Evolutionary conservation across 208 protist species (phyloP).

Genomic region (Leptomonas pyrrhocoris): DNA sequence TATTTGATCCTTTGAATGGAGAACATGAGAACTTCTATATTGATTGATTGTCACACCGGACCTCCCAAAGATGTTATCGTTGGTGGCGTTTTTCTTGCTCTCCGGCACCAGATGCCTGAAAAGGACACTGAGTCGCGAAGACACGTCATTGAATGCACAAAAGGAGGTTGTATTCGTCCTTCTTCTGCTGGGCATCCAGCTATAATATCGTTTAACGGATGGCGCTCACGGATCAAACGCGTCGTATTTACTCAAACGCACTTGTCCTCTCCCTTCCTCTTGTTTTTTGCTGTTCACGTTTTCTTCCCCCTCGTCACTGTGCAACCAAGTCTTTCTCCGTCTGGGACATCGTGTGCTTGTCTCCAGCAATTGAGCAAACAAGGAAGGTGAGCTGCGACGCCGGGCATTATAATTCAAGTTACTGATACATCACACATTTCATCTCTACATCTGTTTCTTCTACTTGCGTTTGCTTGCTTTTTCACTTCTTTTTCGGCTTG

Average conservation of each 20-base stretch:
- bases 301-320: background rate
- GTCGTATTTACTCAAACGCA: background rate
- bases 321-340: constrained; percentile 10
- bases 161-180: too few species aligned
- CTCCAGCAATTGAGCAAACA: background rate
- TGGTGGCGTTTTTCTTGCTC: too few species aligned
- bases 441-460: background rate
- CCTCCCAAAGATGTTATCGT: too few species aligned
- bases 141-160: too few species aligned
- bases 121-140: too few species aligned
- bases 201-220: too few species aligned
- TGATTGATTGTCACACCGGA: too few species aligned
- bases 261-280: background rate
- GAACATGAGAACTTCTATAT: background rate
- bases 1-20: background rate
- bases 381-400: too few species aligned
- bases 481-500: background rate
- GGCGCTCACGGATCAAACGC: too few species aligned
- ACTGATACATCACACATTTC: background rate
- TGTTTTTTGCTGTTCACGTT: background rate
- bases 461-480: background rate
- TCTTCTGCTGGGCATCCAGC: too few species aligned
- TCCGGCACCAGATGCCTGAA: too few species aligned
- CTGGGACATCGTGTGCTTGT: background rate
- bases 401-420: too few species aligned